Percentiles rank a stretch among this genome's conserved stretches.
phyloP scores from a whole-genome alignment of 768 basidiomycete species.

The Collybia mongolica region DNA sequence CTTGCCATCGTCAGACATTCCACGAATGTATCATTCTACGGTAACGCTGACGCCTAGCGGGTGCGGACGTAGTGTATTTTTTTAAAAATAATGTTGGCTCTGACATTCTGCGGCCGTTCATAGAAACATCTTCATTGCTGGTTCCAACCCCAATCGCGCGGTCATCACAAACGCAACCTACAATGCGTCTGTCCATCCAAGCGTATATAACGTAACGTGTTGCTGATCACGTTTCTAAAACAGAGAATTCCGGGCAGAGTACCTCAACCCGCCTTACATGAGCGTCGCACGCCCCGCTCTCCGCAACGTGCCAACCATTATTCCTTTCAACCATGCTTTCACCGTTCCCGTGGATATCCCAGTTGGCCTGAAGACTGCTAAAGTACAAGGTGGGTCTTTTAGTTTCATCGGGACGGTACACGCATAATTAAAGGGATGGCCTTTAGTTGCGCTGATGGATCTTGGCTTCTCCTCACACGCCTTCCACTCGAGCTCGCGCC shows the following conservation, averaged over 20 bases:
- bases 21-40: slow-evolving; percentile 62
- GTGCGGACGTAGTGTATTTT: slow-evolving; percentile 32
- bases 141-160: slow-evolving; percentile 43
- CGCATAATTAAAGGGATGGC: background rate
- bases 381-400: slow-evolving; percentile 24
- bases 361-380: slow-evolving; percentile 18
- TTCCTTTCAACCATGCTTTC: slow-evolving; percentile 35
- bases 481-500: too few species aligned
- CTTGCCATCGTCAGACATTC: slow-evolving; percentile 39
- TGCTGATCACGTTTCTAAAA: slow-evolving; percentile 14
- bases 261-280: slow-evolving; percentile 42
- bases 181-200: slow-evolving; percentile 1
- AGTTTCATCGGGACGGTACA: background rate
- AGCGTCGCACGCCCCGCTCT: slow-evolving; percentile 30
- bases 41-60: slow-evolving; percentile 54
- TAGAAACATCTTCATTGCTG: slow-evolving; percentile 29
- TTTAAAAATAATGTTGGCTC: slow-evolving; percentile 13
- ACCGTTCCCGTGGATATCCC: slow-evolving; percentile 31
- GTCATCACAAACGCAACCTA: background rate
- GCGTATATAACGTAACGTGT: slow-evolving; percentile 15
- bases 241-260: slow-evolving; percentile 40
- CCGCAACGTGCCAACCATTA: slow-evolving; percentile 32
- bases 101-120: background rate
- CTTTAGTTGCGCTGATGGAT: slow-evolving; percentile 36
- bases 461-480: slow-evolving; percentile 41